Percentiles rank a stretch among this genome's conserved stretches.
Evolutionary conservation across 2,329 filamentous ascomycete species (phyloP).

Genomic region (Gliomastix tumulicola): DNA sequence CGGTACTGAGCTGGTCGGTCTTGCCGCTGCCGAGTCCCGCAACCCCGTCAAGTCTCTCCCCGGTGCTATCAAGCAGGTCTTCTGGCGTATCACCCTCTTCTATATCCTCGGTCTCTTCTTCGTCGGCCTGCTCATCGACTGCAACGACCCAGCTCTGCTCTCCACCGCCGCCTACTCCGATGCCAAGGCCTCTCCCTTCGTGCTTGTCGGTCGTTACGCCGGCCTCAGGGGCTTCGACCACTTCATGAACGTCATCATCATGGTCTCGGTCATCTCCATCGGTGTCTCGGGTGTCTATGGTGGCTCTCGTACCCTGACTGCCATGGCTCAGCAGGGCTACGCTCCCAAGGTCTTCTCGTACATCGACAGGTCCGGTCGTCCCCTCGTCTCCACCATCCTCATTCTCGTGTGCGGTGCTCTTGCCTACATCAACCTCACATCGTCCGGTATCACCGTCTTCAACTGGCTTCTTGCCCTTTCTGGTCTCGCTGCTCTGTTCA

Average conservation of each 20-base stretch:
- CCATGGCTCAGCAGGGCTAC: slow-evolving; percentile 42
- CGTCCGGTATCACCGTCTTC: slow-evolving; percentile 43
- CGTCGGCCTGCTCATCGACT: slow-evolving; percentile 32
- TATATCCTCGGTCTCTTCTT: slow-evolving; percentile 37
- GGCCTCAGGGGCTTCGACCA: slow-evolving; percentile 34
- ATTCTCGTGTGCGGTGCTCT: slow-evolving; percentile 35
- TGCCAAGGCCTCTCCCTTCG: slow-evolving; percentile 37
- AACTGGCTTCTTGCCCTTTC: slow-evolving; percentile 57
- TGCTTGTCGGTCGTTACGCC: slow-evolving; percentile 38
- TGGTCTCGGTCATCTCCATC: slow-evolving; percentile 43
- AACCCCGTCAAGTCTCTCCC: slow-evolving; percentile 65
- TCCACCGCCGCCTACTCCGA: slow-evolving; percentile 14
- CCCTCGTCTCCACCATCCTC: slow-evolving; percentile 32
- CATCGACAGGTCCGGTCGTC: slow-evolving; percentile 42
- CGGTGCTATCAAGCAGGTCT: slow-evolving; percentile 67
- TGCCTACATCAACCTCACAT: slow-evolving; percentile 33
- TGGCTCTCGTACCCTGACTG: slow-evolving; percentile 43
- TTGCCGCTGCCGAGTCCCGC: slow-evolving; percentile 58
- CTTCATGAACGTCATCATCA: slow-evolving; percentile 44
- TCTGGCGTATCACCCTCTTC: slow-evolving; percentile 39
- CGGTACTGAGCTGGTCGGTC: slow-evolving; percentile 59
- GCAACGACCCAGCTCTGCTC: slow-evolving; percentile 31
- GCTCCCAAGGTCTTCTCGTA: slow-evolving; percentile 43
- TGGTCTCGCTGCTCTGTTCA: slow-evolving; percentile 54
- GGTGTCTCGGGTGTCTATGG: slow-evolving; percentile 45